These are phyloP conservation scores for Erodium maritimum DNA, from an alignment of 345 rosid genomes.

Conservation along the genomic window DNA sequence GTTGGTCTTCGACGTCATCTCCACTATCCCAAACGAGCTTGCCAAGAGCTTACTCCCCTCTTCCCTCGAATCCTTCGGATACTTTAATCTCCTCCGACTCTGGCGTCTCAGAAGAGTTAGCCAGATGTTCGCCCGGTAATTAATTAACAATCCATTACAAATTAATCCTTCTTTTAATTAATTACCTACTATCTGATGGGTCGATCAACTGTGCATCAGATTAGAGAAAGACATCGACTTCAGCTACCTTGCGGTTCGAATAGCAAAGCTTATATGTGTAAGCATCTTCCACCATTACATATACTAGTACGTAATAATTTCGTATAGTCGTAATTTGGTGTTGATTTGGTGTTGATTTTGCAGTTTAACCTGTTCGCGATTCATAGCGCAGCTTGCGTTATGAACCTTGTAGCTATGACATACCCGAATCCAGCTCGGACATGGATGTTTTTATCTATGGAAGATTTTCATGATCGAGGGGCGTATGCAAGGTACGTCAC, in stretches of 20 bases:
- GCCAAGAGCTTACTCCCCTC: slow-evolving; percentile 47
- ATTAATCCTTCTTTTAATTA: no score
- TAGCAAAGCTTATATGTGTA: slow-evolving; percentile 53
- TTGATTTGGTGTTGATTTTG: no score
- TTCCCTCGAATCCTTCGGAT: slow-evolving; percentile 42
- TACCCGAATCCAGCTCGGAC: slow-evolving; percentile 36
- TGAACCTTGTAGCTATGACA: slow-evolving; percentile 40
- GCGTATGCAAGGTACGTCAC: slow-evolving; percentile 39
- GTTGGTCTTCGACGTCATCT: slow-evolving; percentile 63
- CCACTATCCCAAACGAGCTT: slow-evolving; percentile 71
- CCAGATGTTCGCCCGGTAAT: slow-evolving; percentile 76
- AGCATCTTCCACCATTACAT: slow-evolving; percentile 31
- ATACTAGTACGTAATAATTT: no score
- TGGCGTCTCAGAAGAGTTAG: slow-evolving; percentile 98
- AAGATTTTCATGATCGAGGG: slow-evolving; percentile 19
- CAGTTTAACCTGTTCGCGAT: slow-evolving; percentile 70
- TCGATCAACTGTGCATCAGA: no score
- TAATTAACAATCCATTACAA: no score
- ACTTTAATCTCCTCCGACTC: slow-evolving; percentile 86
- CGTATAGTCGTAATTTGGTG: no score
- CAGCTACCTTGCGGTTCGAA: slow-evolving; percentile 62
- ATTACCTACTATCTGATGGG: no score
- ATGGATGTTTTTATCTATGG: slow-evolving; percentile 45
- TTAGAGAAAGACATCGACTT: slow-evolving; percentile 75
- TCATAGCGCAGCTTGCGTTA: slow-evolving; percentile 69